phyloP scores from a whole-genome alignment of 345 rosid genomes.

The Erodium maritimum region DNA sequence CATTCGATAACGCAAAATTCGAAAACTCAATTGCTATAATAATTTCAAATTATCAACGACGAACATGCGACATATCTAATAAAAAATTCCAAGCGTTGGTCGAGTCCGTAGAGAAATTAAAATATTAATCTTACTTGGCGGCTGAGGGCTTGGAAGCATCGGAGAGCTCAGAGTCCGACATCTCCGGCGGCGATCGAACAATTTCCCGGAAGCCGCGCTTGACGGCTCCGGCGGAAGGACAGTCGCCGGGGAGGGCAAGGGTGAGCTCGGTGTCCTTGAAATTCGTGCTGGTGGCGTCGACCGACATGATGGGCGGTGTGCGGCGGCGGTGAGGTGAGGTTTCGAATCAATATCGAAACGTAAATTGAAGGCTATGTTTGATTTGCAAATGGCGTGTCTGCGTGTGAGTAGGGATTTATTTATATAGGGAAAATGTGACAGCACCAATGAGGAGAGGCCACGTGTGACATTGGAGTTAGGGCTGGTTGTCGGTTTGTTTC shows the following conservation, averaged over 20 bases:
- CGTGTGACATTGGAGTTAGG: constrained; percentile 9
- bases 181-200: background rate
- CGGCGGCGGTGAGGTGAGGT: background rate
- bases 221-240: background rate
- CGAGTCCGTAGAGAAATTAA: background rate
- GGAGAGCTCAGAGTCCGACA: constrained; percentile 2
- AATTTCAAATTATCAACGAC: too few species aligned
- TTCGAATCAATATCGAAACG: too few species aligned
- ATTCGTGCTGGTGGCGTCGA: constrained; percentile 4
- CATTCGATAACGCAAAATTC: too few species aligned
- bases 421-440: background rate
- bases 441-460: background rate
- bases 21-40: too few species aligned
- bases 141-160: constrained; percentile 5
- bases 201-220: constrained; percentile 8
- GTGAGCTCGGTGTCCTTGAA: background rate
- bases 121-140: constrained; percentile 8
- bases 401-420: too few species aligned
- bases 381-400: too few species aligned
- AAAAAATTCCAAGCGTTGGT: background rate
- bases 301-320: background rate
- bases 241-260: background rate
- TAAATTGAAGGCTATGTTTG: too few species aligned
- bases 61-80: too few species aligned
- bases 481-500: constrained; percentile 13